Percentiles rank a stretch among this genome's conserved stretches.
Conservation (phyloP, 805 yeast species). For the Kazachstania kunashirensis region DNA sequence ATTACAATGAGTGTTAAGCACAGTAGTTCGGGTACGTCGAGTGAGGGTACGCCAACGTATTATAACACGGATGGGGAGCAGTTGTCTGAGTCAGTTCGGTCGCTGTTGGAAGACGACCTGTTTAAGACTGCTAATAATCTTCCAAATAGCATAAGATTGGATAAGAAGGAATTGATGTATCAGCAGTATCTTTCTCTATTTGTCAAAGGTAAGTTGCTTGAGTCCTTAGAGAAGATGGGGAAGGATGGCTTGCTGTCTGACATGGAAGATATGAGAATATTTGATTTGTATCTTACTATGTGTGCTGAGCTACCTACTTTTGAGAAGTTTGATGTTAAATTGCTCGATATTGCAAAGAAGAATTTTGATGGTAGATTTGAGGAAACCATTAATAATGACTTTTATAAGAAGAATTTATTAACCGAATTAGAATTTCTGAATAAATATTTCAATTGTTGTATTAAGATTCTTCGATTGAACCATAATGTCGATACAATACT, state of each 20-base stretch:
- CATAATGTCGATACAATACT: neutral
- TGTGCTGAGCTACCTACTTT: slow-evolving; percentile 9
- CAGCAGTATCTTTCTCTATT: slow-evolving; percentile 16
- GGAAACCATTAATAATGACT: neutral
- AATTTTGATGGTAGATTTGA: slow-evolving; percentile 2
- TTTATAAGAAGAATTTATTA: neutral
- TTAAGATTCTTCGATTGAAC: neutral
- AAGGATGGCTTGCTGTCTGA: slow-evolving; percentile 9
- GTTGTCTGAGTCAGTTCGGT: slow-evolving; percentile 10
- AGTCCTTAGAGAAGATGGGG: slow-evolving; percentile 17
- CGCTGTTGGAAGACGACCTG: slow-evolving; percentile 16
- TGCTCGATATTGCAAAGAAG: slow-evolving; percentile 3
- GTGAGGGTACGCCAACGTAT: too few relatives aligned
- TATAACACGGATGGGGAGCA: neutral
- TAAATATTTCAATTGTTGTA: slow-evolving; percentile 3
- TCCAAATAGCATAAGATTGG: neutral
- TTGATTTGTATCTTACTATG: slow-evolving; percentile 15
- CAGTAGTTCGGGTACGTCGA: too few relatives aligned
- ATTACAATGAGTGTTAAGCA: too few relatives aligned
- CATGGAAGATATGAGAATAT: slow-evolving; percentile 1
- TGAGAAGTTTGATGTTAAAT: slow-evolving; percentile 8
- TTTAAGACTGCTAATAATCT: too few relatives aligned
- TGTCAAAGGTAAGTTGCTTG: slow-evolving; percentile 15
- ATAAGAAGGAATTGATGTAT: slow-evolving; percentile 1
- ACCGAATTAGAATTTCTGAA: slow-evolving; percentile 1